Evolutionary conservation across 805 yeast genomes (phyloP), one percentile per base, ranked within the genome.

Genomic region (Wickerhamiella parazyma): DNA sequence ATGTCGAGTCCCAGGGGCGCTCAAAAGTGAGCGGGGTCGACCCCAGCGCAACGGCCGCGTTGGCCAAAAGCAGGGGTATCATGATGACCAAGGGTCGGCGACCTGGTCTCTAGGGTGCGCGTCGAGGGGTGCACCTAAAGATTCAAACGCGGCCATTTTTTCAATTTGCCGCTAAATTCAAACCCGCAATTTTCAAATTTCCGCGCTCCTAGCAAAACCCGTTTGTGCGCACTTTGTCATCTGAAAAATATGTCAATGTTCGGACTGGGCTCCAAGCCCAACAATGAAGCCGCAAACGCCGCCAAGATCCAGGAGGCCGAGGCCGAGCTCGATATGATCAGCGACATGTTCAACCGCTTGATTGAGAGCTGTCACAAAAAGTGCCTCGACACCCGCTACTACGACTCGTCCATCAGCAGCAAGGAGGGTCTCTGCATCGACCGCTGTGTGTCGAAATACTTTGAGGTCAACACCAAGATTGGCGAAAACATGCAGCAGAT

Each of bases 311-410:
- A 63, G 39, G 94, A 94, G 52, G 98, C 98, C 42, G 97, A 89
- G 67, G 83, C 95, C 46, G 98, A 89, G 65, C 73, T 89, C 53
- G 98, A 89, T 63, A 80, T 91, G 78, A 95, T 89, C 55, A 87
- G 96, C 33, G 95, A 91, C 55, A 86, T 89, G 96, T 89, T 89
- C 76, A 89, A 89, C 75, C 56, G 78, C 57, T 70, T 87, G 56
- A 93, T 86, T 19, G 87, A 80, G 56, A 80, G 84, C 54, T 87
- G 97, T 62, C 91, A 87, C 64, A 63, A 67, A 53, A 87, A 87
- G 67, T 87, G 97, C 68, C 80, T 86, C 60, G 48, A 46, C 42
- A 36, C 53, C 58, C 68, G 67, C 50, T 87, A 86, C 67, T 55
- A 63, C 42, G 87, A 83, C 43, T 80, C 85, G 45, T 86, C 78